Base-by-base conservation (phyloP, 305 asterid species). In the Fraxinus dipetala region DNA sequence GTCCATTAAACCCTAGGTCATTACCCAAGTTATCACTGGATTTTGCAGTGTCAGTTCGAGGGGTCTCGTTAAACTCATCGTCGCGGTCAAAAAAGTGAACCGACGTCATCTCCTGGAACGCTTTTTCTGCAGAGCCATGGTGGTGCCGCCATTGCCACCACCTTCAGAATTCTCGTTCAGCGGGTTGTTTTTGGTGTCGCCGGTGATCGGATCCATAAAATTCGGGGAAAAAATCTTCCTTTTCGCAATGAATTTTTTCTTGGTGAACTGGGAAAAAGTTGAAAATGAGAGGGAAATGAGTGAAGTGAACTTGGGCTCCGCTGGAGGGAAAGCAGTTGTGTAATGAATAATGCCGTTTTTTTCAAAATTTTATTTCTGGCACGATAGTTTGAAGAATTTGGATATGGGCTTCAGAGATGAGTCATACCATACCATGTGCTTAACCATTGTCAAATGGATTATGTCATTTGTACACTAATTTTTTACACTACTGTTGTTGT, bases 11-110 rank as follows among this genome's bases (percentile, higher is more conserved):
- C 35, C 85, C 89, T 35, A 85, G 63, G 11, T 81, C 88, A 54
- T 70, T 79, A n/a, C 77, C 81, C 38, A 77, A 73, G 34, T 78
- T 85, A 6, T 81, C 87, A 22, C 78, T 85, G 22, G 16, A 40
- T 61, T 86, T 83, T 4, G 70, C 85, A n/a, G 86, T 77, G 32
- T 84, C 84, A 32, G 61, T 76, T 75, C 78, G 78, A 40, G 97
- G 92, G 36, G 90, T 89, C 83, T 86, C 95, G 45, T 87, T 87
- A 59, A 3, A 43, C 70, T 89, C 94, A 26, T 93, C 98, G 36
- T 94, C 98, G 22, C 97, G 93, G 88, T 96, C 92, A 86, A 96
- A 96, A 90, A 94, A 89, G 88, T 88, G 97, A 6, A 96, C 86
- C 7, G 96, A 93, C 16, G 99, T 94, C 87, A 78, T 90, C 89